A percentile compares a stretch with the other conserved stretches of the same genome.
Conservation (phyloP, 2,329 filamentous ascomycete species). For the Gnomoniopsis sp. region DNA sequence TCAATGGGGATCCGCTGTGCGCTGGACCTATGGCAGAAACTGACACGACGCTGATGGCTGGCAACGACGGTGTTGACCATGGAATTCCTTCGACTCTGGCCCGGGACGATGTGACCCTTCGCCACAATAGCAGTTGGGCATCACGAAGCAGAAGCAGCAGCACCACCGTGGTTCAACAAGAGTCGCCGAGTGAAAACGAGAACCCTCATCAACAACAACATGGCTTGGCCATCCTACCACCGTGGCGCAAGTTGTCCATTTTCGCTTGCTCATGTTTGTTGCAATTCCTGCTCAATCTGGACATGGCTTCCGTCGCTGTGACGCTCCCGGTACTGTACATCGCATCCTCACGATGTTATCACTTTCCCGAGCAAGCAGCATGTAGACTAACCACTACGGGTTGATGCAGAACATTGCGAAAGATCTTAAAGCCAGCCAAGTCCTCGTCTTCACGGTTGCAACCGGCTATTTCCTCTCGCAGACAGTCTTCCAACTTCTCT, state of each 20-base stretch:
- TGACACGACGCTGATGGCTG: neutral
- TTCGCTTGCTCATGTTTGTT: conserved; percentile 22
- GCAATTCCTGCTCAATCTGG: conserved; percentile 22
- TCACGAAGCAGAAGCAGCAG: neutral
- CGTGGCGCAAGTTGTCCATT: conserved; percentile 15
- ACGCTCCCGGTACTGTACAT: conserved; percentile 19
- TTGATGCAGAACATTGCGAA: conserved; percentile 19
- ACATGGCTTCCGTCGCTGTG: conserved; percentile 22
- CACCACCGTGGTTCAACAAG: neutral
- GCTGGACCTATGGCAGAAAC: neutral
- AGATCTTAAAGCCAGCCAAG: conserved; percentile 17
- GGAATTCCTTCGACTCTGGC: neutral
- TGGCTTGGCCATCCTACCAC: conserved; percentile 1
- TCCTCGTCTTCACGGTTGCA: conserved; percentile 21
- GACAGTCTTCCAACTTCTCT: conserved; percentile 24
- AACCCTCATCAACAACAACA: neutral
- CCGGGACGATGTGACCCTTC: neutral
- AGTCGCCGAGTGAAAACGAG: neutral
- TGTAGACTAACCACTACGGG: neutral
- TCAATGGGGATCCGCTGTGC: neutral
- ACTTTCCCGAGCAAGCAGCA: too few species aligned
- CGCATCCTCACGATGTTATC: neutral
- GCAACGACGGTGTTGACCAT: too few species aligned
- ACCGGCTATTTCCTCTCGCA: conserved; percentile 22
- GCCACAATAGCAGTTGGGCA: neutral